phyloP scores from a whole-genome alignment of 805 yeast genomes.

The Komagataella populi region DNA sequence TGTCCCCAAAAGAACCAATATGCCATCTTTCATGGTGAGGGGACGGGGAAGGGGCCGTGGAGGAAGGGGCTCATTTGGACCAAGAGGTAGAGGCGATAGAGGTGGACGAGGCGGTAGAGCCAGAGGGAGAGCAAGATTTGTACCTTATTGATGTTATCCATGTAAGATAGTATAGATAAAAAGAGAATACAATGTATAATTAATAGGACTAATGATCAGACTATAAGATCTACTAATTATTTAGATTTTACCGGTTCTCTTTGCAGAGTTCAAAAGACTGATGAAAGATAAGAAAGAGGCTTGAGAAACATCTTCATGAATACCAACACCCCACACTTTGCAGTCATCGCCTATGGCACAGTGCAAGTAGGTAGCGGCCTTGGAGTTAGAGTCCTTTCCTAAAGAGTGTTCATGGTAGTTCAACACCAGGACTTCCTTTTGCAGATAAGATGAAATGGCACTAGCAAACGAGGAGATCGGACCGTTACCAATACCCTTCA shows the following conservation, averaged over 20 bases:
- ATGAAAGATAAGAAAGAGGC: conserved; percentile 38
- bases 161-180: not conserved
- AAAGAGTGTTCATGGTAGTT: conserved; percentile 62
- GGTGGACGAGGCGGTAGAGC: conserved; percentile 9
- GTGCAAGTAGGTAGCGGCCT: conserved; percentile 68
- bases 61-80: conserved; percentile 10
- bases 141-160: conserved; percentile 13
- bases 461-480: conserved; percentile 64
- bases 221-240: not conserved
- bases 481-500: conserved; percentile 60
- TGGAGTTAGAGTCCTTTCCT: conserved; percentile 56
- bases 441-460: conserved; percentile 41
- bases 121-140: conserved; percentile 19
- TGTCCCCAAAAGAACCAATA: conserved; percentile 63
- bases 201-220: not conserved
- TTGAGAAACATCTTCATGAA: conserved; percentile 40
- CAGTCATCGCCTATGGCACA: conserved; percentile 24
- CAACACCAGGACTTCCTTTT: conserved; percentile 44
- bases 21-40: conserved; percentile 51
- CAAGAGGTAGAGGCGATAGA: conserved; percentile 10
- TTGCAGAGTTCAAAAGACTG: conserved; percentile 26
- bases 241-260: not conserved
- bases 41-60: conserved; percentile 34
- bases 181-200: not conserved
- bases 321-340: conserved; percentile 42